phyloP scores from a whole-genome alignment of 129 eudicot genomes.

The Artemisia tridentata region DNA sequence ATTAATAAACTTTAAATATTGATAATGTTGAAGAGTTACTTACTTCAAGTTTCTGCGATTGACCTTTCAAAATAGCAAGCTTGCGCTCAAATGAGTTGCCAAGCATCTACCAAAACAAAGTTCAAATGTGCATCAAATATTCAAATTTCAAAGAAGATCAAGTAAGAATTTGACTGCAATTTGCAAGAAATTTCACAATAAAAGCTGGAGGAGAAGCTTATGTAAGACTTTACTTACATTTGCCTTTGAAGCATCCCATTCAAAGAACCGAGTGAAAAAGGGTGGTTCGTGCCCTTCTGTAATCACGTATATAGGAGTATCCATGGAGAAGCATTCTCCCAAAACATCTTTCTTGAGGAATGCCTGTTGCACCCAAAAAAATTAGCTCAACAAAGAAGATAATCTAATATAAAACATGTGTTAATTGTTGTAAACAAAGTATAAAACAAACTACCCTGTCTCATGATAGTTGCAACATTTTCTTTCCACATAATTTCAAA shows the following conservation, averaged over 20 bases:
- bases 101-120: conserved; percentile 56
- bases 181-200: not conserved
- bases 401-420: not conserved
- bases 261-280: conserved; percentile 71
- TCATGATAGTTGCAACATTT: not conserved
- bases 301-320: conserved; percentile 65
- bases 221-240: conserved; percentile 41
- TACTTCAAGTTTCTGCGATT: conserved; percentile 51
- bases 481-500: not conserved
- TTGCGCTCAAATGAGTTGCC: conserved; percentile 88
- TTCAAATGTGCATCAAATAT: not conserved
- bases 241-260: conserved; percentile 78
- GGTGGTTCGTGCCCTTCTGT: conserved; percentile 80
- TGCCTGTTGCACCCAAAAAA: conserved; percentile 38
- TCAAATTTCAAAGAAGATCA: not conserved
- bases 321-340: conserved; percentile 47
- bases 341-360: conserved; percentile 56
- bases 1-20: not conserved
- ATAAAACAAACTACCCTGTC: no score
- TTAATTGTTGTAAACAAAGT: not conserved
- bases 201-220: not conserved
- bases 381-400: not conserved
- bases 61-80: conserved; percentile 63
- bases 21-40: conserved; percentile 21
- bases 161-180: not conserved